phyloP scores from a whole-genome alignment of 306 rosid genomes.

The Malus sylvestris region DNA sequence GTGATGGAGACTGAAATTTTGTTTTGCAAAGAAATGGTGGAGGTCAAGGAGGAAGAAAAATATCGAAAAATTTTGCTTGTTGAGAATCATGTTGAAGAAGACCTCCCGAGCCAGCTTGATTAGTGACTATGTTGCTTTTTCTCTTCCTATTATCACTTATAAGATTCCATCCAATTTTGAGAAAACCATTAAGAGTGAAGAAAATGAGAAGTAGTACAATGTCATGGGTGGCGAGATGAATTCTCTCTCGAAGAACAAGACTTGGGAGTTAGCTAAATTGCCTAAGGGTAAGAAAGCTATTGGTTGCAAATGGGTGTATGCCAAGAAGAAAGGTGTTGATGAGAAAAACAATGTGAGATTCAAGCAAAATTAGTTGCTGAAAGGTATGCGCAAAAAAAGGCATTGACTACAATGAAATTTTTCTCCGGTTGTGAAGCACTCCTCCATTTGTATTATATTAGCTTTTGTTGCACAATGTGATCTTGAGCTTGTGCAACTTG shows the following conservation, averaged over 20 bases:
- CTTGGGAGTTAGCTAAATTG: too few relatives aligned
- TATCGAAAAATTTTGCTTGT: too few relatives aligned
- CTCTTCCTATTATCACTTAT: neutral
- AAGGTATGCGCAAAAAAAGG: neutral
- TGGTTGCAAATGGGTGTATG: too few relatives aligned
- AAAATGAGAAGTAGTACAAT: neutral
- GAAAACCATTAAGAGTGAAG: neutral
- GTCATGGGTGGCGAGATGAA: neutral
- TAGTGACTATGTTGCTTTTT: neutral
- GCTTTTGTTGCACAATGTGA: neutral
- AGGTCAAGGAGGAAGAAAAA: too few relatives aligned
- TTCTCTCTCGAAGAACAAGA: neutral
- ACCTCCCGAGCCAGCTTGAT: too few relatives aligned
- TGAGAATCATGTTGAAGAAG: neutral
- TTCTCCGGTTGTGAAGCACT: neutral
- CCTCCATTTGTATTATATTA: neutral
- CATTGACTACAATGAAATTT: neutral
- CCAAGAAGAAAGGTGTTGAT: too few relatives aligned
- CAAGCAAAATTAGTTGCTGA: neutral
- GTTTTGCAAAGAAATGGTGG: too few relatives aligned
- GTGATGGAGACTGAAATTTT: too few relatives aligned
- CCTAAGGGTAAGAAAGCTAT: too few relatives aligned
- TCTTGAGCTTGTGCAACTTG: neutral
- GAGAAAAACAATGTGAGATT: neutral
- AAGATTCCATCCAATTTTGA: neutral